Evolutionary conservation across 306 rosid genomes (phyloP), one percentile per base, ranked within the genome.

Genomic region (Phaseolus lunatus): DNA sequence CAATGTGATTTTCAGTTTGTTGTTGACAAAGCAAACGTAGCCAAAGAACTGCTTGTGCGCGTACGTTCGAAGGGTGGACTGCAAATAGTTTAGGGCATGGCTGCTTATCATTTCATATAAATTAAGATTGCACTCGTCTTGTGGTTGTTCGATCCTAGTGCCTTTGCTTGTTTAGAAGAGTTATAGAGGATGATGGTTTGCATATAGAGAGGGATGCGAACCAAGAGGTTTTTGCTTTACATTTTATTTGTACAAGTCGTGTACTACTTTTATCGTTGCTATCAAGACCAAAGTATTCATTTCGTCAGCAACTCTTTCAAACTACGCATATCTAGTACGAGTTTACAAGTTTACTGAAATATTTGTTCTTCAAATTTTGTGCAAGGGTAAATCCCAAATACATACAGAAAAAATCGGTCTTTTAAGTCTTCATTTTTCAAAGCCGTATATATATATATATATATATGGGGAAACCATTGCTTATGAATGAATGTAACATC

Each of bases 1-100:
- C 13, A 0, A 1, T 50, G 73, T 50, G 53, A 65, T 22, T 76
- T 76, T 50, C 11, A 76, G 53, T 64, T 64, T 33, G 44, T 76
- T 52, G 9, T 65, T 50, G 65, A 44, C 26, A 22, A 50, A 23
- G 47, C 19, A 53, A 67, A 67, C 22, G 18, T 26, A 7, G 68
- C 18, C 1, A 1, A 8, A 39, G 81, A 77, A 43, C 16, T 77
- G 22, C 68, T 54, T 24, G 81, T 77, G 35, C 22, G 33, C 15
- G 45, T 67, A 0, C 22, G 0, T 11, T 37, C 49, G 2, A 29
- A 59, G 43, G 64, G 64, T 57, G 35, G 63, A 23, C 35, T 12
- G 37, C 13, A 7, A 29, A 59, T 29, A 59, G 31, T 29, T 29
- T 7, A 29, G 41, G 20, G 0, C 19, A 58, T 26, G 37, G 9